phyloP scores from a whole-genome alignment of 306 rosid species.

The Herpetospermum pedunculosum region DNA sequence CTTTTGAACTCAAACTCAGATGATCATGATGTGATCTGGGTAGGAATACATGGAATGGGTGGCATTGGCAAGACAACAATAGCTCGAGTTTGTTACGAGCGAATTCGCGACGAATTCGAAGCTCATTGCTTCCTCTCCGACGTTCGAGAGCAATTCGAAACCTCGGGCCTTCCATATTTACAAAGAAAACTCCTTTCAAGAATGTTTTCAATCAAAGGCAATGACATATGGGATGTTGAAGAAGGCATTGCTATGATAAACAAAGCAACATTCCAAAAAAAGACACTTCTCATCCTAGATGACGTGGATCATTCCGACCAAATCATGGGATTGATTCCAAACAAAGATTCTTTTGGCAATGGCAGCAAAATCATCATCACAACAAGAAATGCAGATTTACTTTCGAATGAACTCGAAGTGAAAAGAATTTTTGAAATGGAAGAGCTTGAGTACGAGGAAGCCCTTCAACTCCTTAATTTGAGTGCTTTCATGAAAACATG shows the following conservation, averaged over 20 bases:
- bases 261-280: not conserved
- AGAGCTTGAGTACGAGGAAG: not conserved
- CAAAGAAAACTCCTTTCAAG: conserved; percentile 5
- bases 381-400: conserved; percentile 12
- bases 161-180: not conserved
- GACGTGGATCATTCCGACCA: conserved; percentile 6
- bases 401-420: not conserved
- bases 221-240: not conserved
- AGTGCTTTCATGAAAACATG: conserved; percentile 4
- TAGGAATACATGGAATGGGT: conserved; percentile 10
- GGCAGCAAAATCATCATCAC: conserved; percentile 20
- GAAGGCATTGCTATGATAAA: not conserved
- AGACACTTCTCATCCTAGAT: conserved; percentile 5
- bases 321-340: not conserved
- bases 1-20: not conserved
- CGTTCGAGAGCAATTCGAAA: not conserved
- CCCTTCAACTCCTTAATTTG: conserved; percentile 3
- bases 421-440: not conserved
- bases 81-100: not conserved
- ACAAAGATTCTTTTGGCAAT: not conserved
- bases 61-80: conserved; percentile 13
- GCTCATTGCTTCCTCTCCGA: conserved; percentile 5
- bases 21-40: not conserved
- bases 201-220: not conserved
- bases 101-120: not conserved